Base-by-base conservation (phyloP, 805 yeast species). In the Starmerella apis region DNA sequence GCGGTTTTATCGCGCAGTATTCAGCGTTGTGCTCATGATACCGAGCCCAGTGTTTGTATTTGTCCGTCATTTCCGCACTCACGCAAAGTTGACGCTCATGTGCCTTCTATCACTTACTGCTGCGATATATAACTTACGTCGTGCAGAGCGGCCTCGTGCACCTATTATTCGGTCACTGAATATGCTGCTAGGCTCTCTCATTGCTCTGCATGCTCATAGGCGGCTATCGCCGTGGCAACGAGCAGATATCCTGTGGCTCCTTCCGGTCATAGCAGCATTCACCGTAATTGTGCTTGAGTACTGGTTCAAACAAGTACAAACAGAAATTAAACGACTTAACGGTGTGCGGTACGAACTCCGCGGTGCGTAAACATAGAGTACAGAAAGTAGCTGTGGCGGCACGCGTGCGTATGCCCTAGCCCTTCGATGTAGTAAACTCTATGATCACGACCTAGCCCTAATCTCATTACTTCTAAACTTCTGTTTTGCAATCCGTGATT, bases 1-100 rank as follows among this genome's bases (percentile, higher is more conserved):
- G 28, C 49, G 50, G 28, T 47, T 50, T 24, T 59, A 52, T 47
- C 46, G 63, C 47, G 20, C 51, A 7, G 54, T 63, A 18, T 64
- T 66, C 52, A 49, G 61, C 4, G 50, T 53, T 3, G 52, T 61
- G 28, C 48, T 62, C 33, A 55, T 60, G n/a, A 35, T 64, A 23
- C 68, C 68, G 9, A 56, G 67, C 11, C 68, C 68, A 8, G 43
- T 61, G n/a, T 64, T 47, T 46, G 44, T 66, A 14, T 18, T 59
- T 8, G 51, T 59, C 18, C 58, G 60, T 0, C 61, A 61, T 48
- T 60, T 63, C 51, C 59, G 67, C 7, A 41, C 46, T 31, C 57
- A 55, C 43, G 56, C 65, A 2, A 43, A 52, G 45, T 59, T 65
- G 7, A 57, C 68, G 18, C 43, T 64, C 27, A 48, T 61, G 46